A percentile compares a stretch with the other conserved stretches of the same genome.
phyloP scores from a whole-genome alignment of 225 moss, liverwort and hornwort genomes.

The Straminergon stramineum region DNA sequence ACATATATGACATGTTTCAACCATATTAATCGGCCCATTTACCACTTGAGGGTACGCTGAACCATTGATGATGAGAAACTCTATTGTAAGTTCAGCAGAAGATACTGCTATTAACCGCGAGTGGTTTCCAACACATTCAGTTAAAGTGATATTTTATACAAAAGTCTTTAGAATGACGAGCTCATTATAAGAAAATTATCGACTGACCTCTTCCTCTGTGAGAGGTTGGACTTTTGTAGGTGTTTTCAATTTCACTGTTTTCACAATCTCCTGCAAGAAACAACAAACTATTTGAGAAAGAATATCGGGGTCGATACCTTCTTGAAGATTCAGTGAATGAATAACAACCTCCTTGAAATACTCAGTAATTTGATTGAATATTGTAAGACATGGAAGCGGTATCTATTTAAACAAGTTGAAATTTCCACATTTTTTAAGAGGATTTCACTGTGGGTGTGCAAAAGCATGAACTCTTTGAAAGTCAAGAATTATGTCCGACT shows the following conservation, averaged over 20 bases:
- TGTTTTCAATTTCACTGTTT: slow-evolving; percentile 17
- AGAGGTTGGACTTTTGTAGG: slow-evolving; percentile 20
- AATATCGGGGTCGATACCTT: neutral
- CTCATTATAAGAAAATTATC: neutral
- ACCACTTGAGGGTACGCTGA: neutral
- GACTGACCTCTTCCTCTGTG: slow-evolving; percentile 40
- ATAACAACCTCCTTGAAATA: neutral
- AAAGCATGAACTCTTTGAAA: neutral
- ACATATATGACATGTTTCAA: neutral
- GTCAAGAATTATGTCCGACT: neutral
- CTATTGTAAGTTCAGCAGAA: neutral
- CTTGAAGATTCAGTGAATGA: neutral
- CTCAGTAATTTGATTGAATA: neutral
- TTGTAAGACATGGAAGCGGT: neutral
- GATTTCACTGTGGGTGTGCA: neutral
- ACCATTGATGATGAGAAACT: neutral
- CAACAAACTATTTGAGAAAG: neutral
- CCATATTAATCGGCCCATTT: neutral
- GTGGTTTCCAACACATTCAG: neutral
- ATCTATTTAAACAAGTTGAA: neutral
- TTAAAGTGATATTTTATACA: neutral
- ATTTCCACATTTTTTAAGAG: neutral
- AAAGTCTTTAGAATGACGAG: neutral
- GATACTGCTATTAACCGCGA: neutral
- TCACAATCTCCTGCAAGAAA: slow-evolving; percentile 28